Conservation (phyloP, 1,284 basidiomycete species). For the Coniferiporia weirii region DNA sequence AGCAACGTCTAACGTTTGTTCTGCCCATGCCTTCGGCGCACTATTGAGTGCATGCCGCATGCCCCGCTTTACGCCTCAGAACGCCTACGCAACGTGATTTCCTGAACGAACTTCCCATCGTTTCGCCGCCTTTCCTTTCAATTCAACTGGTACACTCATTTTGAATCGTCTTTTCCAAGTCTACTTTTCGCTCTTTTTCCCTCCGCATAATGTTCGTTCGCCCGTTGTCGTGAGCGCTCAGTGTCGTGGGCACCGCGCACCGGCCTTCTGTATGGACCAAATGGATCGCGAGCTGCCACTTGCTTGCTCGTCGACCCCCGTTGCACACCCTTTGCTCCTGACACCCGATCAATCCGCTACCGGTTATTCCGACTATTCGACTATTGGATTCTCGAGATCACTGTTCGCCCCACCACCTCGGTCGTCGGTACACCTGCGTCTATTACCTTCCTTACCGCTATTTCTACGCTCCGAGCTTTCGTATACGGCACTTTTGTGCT, state of each 20-base stretch:
- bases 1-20: background rate
- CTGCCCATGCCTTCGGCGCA: background rate
- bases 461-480: background rate
- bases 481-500: no score
- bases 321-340: background rate
- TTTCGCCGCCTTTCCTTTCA: background rate
- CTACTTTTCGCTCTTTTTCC: background rate
- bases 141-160: slow-evolving; percentile 1
- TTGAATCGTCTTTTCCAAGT: background rate
- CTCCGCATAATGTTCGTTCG: background rate
- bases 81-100: background rate
- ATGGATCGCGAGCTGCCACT: background rate
- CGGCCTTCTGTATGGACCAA: background rate
- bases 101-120: background rate
- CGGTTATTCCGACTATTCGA: background rate
- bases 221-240: background rate
- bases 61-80: slow-evolving; percentile 2
- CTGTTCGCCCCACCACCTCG: background rate
- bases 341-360: background rate
- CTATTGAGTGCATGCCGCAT: background rate
- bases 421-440: background rate
- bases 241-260: background rate
- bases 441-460: background rate
- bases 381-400: background rate
- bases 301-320: background rate